Evolutionary conservation across 1,284 basidiomycete species (phyloP).

Genomic region (Ceratobasidium sp.): DNA sequence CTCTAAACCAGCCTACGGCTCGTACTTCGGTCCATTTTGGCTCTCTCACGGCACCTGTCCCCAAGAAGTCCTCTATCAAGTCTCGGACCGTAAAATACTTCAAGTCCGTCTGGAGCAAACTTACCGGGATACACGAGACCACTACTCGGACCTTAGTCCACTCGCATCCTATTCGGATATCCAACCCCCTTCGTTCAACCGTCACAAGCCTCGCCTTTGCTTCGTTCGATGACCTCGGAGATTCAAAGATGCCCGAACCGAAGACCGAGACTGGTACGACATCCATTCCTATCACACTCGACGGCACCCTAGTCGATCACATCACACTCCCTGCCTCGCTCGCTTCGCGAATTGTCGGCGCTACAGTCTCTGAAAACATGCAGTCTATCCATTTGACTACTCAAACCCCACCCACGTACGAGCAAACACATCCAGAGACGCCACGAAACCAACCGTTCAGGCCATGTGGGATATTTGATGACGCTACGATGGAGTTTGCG

Average conservation of each 20-base stretch:
- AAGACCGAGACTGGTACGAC: too few relatives aligned
- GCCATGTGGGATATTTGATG: not conserved
- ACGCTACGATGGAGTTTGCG: conserved; percentile 1
- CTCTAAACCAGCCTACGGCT: not conserved
- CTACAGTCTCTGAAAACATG: not conserved
- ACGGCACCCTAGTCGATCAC: conserved; percentile 1
- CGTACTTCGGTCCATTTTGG: not conserved
- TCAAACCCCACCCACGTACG: conserved; percentile 18
- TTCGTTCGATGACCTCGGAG: not conserved
- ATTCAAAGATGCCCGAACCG: conserved; percentile 4
- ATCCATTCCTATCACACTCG: not conserved
- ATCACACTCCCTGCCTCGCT: not conserved
- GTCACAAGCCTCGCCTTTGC: not conserved
- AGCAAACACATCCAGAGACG: not conserved
- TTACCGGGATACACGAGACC: not conserved
- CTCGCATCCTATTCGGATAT: not conserved
- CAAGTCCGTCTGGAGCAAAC: not conserved
- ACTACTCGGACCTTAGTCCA: not conserved
- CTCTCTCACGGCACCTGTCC: not conserved
- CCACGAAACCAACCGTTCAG: not conserved
- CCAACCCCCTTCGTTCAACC: conserved; percentile 2
- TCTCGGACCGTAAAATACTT: not conserved
- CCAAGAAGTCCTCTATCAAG: not conserved
- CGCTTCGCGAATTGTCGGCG: not conserved
- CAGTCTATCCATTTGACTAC: conserved; percentile 1